Base-by-base conservation (phyloP, 2,329 filamentous ascomycete species). In the Epichloe uncinata region DNA sequence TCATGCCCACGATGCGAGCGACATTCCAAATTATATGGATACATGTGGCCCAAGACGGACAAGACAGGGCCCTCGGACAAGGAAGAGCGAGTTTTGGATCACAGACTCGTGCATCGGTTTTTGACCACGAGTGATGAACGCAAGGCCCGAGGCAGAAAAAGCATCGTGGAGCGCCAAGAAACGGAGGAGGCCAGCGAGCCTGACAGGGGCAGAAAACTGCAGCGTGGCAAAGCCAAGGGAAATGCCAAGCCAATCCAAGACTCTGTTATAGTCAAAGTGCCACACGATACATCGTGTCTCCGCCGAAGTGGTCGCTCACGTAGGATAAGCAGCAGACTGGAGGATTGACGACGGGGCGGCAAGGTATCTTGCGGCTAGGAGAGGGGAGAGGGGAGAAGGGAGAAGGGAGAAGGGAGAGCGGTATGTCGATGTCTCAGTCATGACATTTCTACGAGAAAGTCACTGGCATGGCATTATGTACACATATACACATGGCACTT, bases 11-110 rank as follows among this genome's bases (percentile, higher is more conserved):
- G 93, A 6, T 98, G 93, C 65, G 93, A 98, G 69, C 80, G 93
- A 0, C 93, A 98, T 62, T 94, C 87, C 15, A 97, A 95, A 69
- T 71, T 98, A 0, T 98, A 97, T 63, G 94, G 94, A 0, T 96
- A 86, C 61, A 75, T 85, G 51, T 98, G 93, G 93, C 93, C 93
- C 5, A 96, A 98, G 71, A 97, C 93, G 0, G 85, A 95, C 52
- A 84, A 76, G 54, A 81, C 84, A 26, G 87, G 87, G 0, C 79
- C 80, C 15, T 66, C 77, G 18, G 93, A 97, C 62, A 82, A 78
- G 51, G 81, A 84, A 56, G 77, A 82, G 61, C 69, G 81, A 9
- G 72, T 95, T 1, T 73, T 93, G 52, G 91, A 97, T 62, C 90
- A 96, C 61, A 76, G 91, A n/a, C 82, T 77, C 0, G 77, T 97